phyloP scores from a whole-genome alignment of 257 asterid species.

The Nicotiana tomentosiformis region DNA sequence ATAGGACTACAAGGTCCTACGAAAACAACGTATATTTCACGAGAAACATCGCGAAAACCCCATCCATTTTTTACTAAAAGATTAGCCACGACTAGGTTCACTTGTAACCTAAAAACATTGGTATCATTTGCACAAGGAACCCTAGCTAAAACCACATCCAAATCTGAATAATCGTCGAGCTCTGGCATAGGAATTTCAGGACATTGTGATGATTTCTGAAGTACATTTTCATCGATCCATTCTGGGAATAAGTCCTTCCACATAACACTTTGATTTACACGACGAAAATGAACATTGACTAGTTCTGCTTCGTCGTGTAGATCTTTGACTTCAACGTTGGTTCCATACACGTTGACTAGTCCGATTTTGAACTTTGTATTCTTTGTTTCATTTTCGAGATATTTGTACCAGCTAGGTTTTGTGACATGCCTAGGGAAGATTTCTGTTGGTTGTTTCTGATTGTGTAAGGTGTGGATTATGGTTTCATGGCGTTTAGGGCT shows the following conservation, averaged over 20 bases:
- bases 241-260: constrained; percentile 34
- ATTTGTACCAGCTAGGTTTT: constrained; percentile 34
- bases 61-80: constrained; percentile 22
- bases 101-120: constrained; percentile 34
- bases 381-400: constrained; percentile 8
- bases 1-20: constrained; percentile 33
- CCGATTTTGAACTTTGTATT: constrained; percentile 29
- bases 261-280: not conserved
- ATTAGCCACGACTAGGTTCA: constrained; percentile 36
- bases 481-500: constrained; percentile 13
- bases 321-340: not conserved
- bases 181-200: constrained; percentile 42
- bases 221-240: constrained; percentile 26
- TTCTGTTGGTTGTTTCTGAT: constrained; percentile 6
- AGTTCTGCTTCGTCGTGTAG: not conserved
- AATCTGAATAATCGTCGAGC: constrained; percentile 15
- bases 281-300: constrained; percentile 13
- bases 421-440: constrained; percentile 1
- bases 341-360: constrained; percentile 14
- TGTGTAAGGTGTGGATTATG: not conserved
- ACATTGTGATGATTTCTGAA: constrained; percentile 15
- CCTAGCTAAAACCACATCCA: constrained; percentile 29
- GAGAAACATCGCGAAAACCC: not conserved
- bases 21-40: constrained; percentile 18
- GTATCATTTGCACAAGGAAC: constrained; percentile 25